Percentiles rank a stretch among this genome's conserved stretches.
Evolutionary conservation across 1,284 basidiomycete genomes (phyloP).

Genomic region (Heterobasidion annosum): DNA sequence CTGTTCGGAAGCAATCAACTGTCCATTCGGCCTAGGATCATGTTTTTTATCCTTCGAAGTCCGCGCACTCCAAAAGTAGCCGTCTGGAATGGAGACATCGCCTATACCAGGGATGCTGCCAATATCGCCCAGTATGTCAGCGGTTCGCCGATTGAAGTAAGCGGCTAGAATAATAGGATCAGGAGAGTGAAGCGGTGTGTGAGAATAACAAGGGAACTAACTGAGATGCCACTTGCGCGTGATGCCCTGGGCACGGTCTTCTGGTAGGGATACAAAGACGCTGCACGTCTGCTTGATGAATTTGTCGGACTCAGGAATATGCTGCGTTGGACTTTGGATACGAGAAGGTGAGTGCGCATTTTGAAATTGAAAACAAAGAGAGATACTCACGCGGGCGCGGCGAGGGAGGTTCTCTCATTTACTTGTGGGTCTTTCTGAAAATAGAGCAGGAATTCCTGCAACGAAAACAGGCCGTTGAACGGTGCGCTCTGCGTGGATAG

Average conservation of each 20-base stretch:
- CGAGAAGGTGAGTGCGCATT: no score
- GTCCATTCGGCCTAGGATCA: slow-evolving; percentile 19
- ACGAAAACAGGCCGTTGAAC: neutral
- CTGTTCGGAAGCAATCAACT: slow-evolving; percentile 3
- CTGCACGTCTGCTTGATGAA: slow-evolving; percentile 81
- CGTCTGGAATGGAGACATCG: slow-evolving; percentile 57
- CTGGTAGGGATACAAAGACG: slow-evolving; percentile 63
- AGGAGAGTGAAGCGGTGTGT: neutral
- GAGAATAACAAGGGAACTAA: slow-evolving; percentile 26
- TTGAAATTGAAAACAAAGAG: slow-evolving; percentile 12
- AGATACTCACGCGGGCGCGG: neutral
- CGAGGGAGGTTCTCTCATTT: slow-evolving; percentile 39
- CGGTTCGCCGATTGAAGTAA: slow-evolving; percentile 68
- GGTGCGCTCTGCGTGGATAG: neutral
- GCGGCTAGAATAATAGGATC: slow-evolving; percentile 39
- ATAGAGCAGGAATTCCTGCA: slow-evolving; percentile 74
- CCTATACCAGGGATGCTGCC: slow-evolving; percentile 58
- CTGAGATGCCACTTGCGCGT: slow-evolving; percentile 77
- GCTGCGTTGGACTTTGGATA: slow-evolving; percentile 11
- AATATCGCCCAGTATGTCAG: slow-evolving; percentile 59
- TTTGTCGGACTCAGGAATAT: slow-evolving; percentile 24
- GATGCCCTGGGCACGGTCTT: slow-evolving; percentile 51
- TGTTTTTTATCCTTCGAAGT: slow-evolving; percentile 52
- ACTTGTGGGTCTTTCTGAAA: slow-evolving; percentile 69
- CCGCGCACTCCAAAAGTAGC: slow-evolving; percentile 68